Conservation (phyloP, 179 eudicot genomes). For the Silene noctiflora region DNA sequence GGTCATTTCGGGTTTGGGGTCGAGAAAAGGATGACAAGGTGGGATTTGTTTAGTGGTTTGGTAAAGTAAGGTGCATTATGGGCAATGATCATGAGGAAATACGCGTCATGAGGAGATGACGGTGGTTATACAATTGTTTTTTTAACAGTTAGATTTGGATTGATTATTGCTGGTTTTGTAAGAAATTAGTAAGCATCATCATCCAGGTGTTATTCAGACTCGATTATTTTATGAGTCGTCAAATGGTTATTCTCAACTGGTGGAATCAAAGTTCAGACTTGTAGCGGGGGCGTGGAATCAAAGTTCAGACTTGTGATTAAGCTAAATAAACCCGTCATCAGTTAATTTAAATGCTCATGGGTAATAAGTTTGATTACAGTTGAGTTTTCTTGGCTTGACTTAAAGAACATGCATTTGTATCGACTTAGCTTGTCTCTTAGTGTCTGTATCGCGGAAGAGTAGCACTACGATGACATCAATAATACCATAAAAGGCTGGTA, state of each 20-base stretch:
- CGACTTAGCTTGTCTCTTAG: neutral
- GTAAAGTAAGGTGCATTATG: neutral
- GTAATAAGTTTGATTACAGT: neutral
- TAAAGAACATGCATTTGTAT: neutral
- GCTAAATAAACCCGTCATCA: no score
- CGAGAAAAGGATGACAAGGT: no score
- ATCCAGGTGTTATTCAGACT: no score
- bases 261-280: no score
- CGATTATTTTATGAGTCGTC: no score
- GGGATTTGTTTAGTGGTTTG: neutral
- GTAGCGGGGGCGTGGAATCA: no score
- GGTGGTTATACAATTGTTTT: constrained; percentile 1
- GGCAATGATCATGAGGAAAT: neutral
- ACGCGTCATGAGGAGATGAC: neutral
- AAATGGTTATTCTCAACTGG: no score
- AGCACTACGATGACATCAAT: neutral
- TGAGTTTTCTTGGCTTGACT: neutral
- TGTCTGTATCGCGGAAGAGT: neutral
- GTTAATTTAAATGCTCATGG: no score
- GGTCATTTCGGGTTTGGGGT: no score
- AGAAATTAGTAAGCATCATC: no score
- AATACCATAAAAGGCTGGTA: neutral
- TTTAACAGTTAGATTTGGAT: constrained; percentile 13
- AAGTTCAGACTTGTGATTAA: neutral
- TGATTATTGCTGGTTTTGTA: constrained; percentile 11